phyloP scores from a whole-genome alignment of 805 yeast genomes.

The Naumovozyma baii region DNA sequence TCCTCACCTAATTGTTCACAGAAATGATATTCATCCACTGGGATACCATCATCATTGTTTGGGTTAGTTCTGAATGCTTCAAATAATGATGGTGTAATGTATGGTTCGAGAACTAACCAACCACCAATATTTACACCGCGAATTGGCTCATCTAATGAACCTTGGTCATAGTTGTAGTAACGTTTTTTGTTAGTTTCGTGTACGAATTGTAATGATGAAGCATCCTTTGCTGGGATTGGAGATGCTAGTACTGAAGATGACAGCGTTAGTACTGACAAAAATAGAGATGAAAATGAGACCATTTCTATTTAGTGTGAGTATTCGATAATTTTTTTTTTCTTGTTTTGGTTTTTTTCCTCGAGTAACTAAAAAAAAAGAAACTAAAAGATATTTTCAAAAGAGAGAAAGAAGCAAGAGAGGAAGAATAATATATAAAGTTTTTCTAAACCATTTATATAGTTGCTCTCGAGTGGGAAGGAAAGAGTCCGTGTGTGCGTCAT shows the following conservation, averaged over 20 bases:
- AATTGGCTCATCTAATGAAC: slow-evolving; percentile 6
- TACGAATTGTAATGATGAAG: slow-evolving; percentile 11
- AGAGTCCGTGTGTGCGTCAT: too few relatives aligned
- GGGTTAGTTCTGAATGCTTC: slow-evolving; percentile 35
- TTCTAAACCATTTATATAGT: too few relatives aligned
- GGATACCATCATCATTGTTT: slow-evolving; percentile 35
- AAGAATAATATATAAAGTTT: too few relatives aligned
- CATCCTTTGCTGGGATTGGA: slow-evolving; percentile 14
- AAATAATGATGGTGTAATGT: slow-evolving; percentile 72
- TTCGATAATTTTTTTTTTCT: too few relatives aligned
- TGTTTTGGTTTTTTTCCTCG: too few relatives aligned
- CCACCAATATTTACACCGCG: slow-evolving; percentile 80
- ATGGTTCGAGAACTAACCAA: slow-evolving; percentile 84
- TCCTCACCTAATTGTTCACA: slow-evolving; percentile 51
- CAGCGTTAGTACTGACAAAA: background rate
- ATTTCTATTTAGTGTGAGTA: too few relatives aligned
- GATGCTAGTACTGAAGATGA: slow-evolving; percentile 2
- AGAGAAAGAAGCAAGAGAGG: too few relatives aligned
- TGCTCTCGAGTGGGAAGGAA: too few relatives aligned
- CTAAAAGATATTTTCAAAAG: too few relatives aligned
- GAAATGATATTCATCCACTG: slow-evolving; percentile 78
- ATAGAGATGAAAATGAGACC: slow-evolving; percentile 2
- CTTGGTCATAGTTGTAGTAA: slow-evolving; percentile 16
- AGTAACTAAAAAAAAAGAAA: too few relatives aligned
- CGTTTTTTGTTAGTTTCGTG: slow-evolving; percentile 15